Evolutionary conservation across 2,329 filamentous ascomycete genomes (phyloP).

Genomic region (Penicillium sp.): DNA sequence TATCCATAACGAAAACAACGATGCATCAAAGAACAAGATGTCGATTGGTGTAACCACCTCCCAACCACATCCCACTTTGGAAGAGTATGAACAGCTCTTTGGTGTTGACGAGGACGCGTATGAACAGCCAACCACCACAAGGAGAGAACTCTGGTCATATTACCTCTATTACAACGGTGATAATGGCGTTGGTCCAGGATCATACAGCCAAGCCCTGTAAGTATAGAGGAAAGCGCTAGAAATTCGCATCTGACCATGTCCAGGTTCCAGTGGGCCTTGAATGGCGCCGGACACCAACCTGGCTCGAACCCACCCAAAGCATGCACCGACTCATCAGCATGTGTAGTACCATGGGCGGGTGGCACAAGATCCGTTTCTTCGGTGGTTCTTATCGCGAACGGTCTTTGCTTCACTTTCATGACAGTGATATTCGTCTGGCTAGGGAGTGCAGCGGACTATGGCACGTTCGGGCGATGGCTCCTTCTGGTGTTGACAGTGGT

Average conservation of each 20-base stretch:
- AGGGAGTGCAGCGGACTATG: constrained; percentile 46
- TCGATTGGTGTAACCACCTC: neutral
- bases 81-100: constrained; percentile 39
- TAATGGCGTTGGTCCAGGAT: constrained; percentile 45
- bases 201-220: constrained; percentile 43
- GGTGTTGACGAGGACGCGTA: constrained; percentile 37
- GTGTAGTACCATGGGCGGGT: constrained; percentile 42
- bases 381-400: constrained; percentile 44
- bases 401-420: constrained; percentile 46
- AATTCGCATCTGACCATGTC: neutral
- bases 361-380: constrained; percentile 40
- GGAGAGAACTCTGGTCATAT: constrained; percentile 45
- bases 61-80: constrained; percentile 18
- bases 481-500: constrained; percentile 42
- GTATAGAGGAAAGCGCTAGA: neutral
- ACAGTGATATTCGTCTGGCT: constrained; percentile 45
- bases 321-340: constrained; percentile 36
- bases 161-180: constrained; percentile 49
- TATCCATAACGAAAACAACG: neutral
- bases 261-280: constrained; percentile 44
- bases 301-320: constrained; percentile 33
- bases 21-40: constrained; percentile 18
- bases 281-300: constrained; percentile 40
- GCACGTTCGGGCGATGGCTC: constrained; percentile 44
- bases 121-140: constrained; percentile 42